Evolutionary conservation across 371 early-diverging fungal species (phyloP).

Genomic region (Mortierella polycephala): DNA sequence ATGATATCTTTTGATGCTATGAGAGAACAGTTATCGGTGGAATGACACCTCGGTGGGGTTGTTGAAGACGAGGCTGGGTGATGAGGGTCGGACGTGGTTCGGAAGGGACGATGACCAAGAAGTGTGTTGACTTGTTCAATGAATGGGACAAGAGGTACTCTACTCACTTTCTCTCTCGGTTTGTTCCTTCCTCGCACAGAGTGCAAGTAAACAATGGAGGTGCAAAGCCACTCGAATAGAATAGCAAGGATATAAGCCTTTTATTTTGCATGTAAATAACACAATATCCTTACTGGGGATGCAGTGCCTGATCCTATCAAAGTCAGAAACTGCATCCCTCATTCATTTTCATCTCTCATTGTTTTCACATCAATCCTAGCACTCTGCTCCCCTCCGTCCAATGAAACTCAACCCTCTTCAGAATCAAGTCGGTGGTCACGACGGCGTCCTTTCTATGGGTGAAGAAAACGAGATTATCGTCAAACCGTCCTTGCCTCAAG

Average conservation of each 20-base stretch:
- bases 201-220: no score
- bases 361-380: background rate
- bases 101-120: no score
- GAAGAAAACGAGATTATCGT: slow-evolving; percentile 67
- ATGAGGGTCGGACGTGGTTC: background rate
- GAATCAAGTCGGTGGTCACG: slow-evolving; percentile 80
- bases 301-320: background rate
- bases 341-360: slow-evolving; percentile 3
- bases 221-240: no score
- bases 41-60: no score
- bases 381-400: background rate
- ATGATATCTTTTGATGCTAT: slow-evolving; percentile 10
- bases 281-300: no score
- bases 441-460: slow-evolving; percentile 63
- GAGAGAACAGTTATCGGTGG: background rate
- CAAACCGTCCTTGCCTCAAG: slow-evolving; percentile 69
- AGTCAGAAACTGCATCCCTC: background rate
- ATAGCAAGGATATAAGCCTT: no score
- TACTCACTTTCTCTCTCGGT: no score
- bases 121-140: no score
- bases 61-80: background rate
- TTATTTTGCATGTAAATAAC: no score
- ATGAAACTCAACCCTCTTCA: slow-evolving; percentile 51
- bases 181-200: no score
- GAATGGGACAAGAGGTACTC: no score